A percentile compares a stretch with the other conserved stretches of the same genome.
phyloP scores from a whole-genome alignment of 345 rosid genomes.

The Citrus trifoliata region DNA sequence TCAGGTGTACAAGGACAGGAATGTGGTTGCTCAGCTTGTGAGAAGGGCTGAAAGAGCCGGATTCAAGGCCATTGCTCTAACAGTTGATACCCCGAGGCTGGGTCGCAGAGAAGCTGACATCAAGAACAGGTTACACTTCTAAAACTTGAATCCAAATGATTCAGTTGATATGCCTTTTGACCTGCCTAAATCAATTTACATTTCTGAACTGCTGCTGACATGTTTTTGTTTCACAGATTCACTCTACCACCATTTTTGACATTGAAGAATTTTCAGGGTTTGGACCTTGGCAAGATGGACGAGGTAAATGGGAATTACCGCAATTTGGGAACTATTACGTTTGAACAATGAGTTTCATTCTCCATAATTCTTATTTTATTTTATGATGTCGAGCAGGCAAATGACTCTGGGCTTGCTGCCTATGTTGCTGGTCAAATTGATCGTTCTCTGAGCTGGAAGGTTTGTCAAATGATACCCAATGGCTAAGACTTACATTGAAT shows the following conservation, averaged over 20 bases:
- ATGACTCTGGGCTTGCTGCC: slow-evolving; percentile 84
- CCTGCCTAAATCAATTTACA: not conserved
- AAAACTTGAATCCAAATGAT: not conserved
- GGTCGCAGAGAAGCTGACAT: slow-evolving; percentile 95
- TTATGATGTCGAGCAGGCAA: slow-evolving; percentile 39
- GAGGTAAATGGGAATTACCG: slow-evolving; percentile 30
- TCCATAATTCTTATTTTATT: not conserved
- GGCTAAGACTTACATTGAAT: not conserved
- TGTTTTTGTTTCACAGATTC: slow-evolving; percentile 44
- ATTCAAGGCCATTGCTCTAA: slow-evolving; percentile 92
- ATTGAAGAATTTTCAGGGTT: slow-evolving; percentile 89
- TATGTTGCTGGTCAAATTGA: slow-evolving; percentile 94
- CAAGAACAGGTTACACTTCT: slow-evolving; percentile 64
- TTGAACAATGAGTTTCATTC: not conserved
- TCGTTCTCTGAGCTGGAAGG: slow-evolving; percentile 91
- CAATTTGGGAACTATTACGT: not conserved
- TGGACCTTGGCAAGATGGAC: slow-evolving; percentile 91
- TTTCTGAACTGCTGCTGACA: not conserved
- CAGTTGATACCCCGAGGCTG: slow-evolving; percentile 89
- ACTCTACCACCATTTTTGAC: slow-evolving; percentile 78
- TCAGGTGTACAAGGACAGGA: slow-evolving; percentile 75
- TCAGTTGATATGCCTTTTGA: not conserved
- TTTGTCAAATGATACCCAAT: slow-evolving; percentile 8
- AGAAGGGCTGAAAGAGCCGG: slow-evolving; percentile 93
- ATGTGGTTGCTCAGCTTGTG: slow-evolving; percentile 80